A percentile compares a stretch with the other conserved stretches of the same genome.
These are phyloP conservation scores for Lasiosphaeriaceae sp. DNA, from an alignment of 495 filamentous ascomycete genomes.

Conservation along the genomic window DNA sequence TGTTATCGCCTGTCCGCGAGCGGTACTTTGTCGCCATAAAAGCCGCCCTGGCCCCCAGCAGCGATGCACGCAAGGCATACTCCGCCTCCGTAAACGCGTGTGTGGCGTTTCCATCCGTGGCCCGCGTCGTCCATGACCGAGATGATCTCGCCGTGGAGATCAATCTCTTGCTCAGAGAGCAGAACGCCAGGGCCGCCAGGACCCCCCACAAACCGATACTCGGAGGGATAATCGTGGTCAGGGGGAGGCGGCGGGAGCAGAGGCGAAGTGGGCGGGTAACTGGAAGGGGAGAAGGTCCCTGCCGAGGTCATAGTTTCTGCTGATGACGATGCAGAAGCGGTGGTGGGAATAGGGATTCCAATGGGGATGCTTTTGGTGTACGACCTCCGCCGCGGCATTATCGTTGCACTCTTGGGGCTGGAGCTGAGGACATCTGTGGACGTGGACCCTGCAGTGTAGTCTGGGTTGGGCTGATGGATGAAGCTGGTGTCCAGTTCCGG, in stretches of 20 bases:
- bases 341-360: constrained; percentile 22
- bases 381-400: constrained; percentile 34
- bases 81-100: constrained; percentile 48
- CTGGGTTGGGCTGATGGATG: constrained; percentile 38
- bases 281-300: constrained; percentile 35
- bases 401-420: constrained; percentile 24
- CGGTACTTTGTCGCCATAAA: constrained; percentile 48
- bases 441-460: constrained; percentile 32
- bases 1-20: constrained; percentile 40
- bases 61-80: constrained; percentile 44
- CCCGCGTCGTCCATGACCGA: constrained; percentile 42
- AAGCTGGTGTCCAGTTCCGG: constrained; percentile 35
- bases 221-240: constrained; percentile 21
- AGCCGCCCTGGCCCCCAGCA: constrained; percentile 36
- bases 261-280: constrained; percentile 41
- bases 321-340: constrained; percentile 13
- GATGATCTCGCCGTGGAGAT: constrained; percentile 41
- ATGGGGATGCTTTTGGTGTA: constrained; percentile 41
- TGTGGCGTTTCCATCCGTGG: constrained; percentile 46
- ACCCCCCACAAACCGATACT: constrained; percentile 27
- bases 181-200: constrained; percentile 22
- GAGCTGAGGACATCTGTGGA: constrained; percentile 23
- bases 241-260: constrained; percentile 37
- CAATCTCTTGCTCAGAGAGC: constrained; percentile 25
- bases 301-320: constrained; percentile 17